Conservation (phyloP, 768 basidiomycete species). For the Russula vinacea region DNA sequence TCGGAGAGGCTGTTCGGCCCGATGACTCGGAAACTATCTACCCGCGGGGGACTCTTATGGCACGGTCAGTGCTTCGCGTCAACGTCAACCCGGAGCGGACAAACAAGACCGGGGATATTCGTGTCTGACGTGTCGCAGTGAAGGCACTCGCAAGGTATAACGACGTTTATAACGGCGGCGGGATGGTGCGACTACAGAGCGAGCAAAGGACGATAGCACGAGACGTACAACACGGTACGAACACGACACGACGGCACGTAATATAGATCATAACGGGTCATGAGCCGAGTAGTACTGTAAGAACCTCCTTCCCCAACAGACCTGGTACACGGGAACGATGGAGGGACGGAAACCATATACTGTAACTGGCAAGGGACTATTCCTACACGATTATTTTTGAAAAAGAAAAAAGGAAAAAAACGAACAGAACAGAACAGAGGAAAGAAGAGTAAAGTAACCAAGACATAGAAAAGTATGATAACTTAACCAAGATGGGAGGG, state of each 20-base stretch:
- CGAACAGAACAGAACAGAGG: neutral
- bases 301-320: neutral
- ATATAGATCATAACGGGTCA: conserved; percentile 21
- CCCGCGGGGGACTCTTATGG: neutral
- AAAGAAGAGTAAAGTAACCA: conserved; percentile 10
- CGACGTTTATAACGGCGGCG: neutral
- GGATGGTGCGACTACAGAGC: conserved; percentile 9
- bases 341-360: neutral
- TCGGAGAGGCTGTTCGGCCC: neutral
- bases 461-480: conserved; percentile 22
- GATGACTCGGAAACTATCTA: neutral
- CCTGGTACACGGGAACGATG: neutral
- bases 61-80: neutral
- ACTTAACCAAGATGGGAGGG: conserved; percentile 14
- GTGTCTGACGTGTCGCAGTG: too few relatives aligned
- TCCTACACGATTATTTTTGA: conserved; percentile 14
- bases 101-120: neutral
- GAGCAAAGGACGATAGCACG: conserved; percentile 23
- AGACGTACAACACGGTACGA: conserved; percentile 23
- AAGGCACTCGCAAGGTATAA: neutral
- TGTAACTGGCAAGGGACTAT: conserved; percentile 4
- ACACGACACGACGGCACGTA: conserved; percentile 11
- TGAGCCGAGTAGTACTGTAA: neutral
- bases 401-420: neutral
- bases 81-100: neutral